phyloP scores from a whole-genome alignment of 495 filamentous ascomycete genomes.

The Hypoxylon fuscum region DNA sequence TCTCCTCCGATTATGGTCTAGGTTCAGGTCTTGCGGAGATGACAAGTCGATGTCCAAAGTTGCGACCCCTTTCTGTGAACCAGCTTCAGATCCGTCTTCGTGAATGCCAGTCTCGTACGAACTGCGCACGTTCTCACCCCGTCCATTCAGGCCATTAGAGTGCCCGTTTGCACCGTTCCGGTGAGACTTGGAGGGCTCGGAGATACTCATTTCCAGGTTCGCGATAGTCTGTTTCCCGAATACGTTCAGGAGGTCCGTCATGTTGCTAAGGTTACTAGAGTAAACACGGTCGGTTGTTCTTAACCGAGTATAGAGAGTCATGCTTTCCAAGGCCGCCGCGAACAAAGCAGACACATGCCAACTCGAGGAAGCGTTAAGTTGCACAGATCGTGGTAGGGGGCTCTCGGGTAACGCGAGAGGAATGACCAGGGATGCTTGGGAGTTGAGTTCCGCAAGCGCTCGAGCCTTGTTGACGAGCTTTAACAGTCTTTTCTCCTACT shows the following conservation, averaged over 20 bases:
- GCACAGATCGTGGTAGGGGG: slow-evolving; percentile 66
- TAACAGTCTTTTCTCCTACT: slow-evolving; percentile 59
- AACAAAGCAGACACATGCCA: slow-evolving; percentile 84
- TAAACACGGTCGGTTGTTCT: slow-evolving; percentile 56
- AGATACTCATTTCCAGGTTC: slow-evolving; percentile 68
- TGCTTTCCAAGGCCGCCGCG: slow-evolving; percentile 79
- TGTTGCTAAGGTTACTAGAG: slow-evolving; percentile 63
- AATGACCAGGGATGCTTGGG: slow-evolving; percentile 78
- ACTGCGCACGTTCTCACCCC: slow-evolving; percentile 20
- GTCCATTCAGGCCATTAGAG: slow-evolving; percentile 25
- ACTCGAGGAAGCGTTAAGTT: slow-evolving; percentile 69
- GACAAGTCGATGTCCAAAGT: slow-evolving; percentile 68
- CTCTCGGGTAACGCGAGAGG: slow-evolving; percentile 73
- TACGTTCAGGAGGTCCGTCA: slow-evolving; percentile 76
- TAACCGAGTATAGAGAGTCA: slow-evolving; percentile 79
- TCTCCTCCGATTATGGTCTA: slow-evolving; percentile 32
- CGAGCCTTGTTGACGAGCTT: slow-evolving; percentile 74
- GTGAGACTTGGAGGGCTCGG: slow-evolving; percentile 15
- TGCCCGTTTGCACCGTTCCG: slow-evolving; percentile 37
- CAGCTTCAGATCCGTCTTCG: slow-evolving; percentile 37
- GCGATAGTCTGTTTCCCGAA: slow-evolving; percentile 85
- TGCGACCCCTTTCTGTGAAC: slow-evolving; percentile 44
- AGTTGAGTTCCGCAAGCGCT: slow-evolving; percentile 70
- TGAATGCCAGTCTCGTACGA: slow-evolving; percentile 17
- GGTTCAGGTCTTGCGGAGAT: slow-evolving; percentile 49